Conservation (phyloP, 1,284 basidiomycete species). For the Cryptococcus wingfieldii region DNA sequence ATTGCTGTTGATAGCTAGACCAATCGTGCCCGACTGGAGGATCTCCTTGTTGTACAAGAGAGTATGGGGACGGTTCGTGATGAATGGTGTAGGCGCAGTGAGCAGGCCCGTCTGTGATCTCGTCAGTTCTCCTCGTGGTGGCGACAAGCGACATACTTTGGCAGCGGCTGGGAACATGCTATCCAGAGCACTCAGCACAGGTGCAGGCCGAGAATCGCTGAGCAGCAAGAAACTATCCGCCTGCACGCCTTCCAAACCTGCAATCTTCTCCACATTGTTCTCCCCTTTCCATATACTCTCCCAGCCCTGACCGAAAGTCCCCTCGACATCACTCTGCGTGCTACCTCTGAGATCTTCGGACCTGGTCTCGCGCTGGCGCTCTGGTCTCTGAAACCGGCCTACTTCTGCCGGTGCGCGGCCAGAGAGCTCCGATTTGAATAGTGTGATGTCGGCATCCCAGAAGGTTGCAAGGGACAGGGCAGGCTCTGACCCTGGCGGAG, state of each 20-base stretch:
- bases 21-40: slow-evolving; percentile 66
- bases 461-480: slow-evolving; percentile 35
- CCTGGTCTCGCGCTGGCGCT: slow-evolving; percentile 7
- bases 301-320: slow-evolving; percentile 19
- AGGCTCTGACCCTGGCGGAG: slow-evolving; percentile 18
- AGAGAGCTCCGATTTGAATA: slow-evolving; percentile 18
- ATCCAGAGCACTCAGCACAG: slow-evolving; percentile 25
- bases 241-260: slow-evolving; percentile 22
- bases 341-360: slow-evolving; percentile 34
- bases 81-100: slow-evolving; percentile 75
- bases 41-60: slow-evolving; percentile 62
- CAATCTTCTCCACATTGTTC: slow-evolving; percentile 13
- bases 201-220: slow-evolving; percentile 32
- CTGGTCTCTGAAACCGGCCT: slow-evolving; percentile 37
- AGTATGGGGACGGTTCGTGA: slow-evolving; percentile 74
- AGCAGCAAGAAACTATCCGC: slow-evolving; percentile 26
- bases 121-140: background rate
- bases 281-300: slow-evolving; percentile 23
- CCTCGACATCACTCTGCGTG: slow-evolving; percentile 30
- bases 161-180: slow-evolving; percentile 52
- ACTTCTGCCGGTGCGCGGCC: slow-evolving; percentile 39
- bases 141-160: slow-evolving; percentile 52
- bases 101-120: slow-evolving; percentile 61
- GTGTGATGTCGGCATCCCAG: slow-evolving; percentile 6
- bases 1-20: slow-evolving; percentile 56